A percentile compares a stretch with the other conserved stretches of the same genome.
Conservation (phyloP, 2,329 filamentous ascomycete species). For the Trichoderma koningii region DNA sequence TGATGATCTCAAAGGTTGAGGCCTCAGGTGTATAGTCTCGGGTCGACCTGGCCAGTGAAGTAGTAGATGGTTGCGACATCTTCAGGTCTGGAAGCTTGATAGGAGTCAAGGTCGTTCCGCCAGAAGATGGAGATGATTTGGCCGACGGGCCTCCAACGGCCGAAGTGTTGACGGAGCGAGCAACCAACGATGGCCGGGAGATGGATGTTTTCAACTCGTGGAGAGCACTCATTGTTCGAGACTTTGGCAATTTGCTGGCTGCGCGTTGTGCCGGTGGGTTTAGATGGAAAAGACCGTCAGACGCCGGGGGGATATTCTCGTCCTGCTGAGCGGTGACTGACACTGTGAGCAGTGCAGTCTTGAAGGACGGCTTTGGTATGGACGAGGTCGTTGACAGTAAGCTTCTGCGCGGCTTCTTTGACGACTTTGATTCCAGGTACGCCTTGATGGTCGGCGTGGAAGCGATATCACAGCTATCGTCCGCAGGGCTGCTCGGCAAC, state of each 20-base stretch:
- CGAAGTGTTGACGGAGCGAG: constrained; percentile 30
- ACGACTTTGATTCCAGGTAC: constrained; percentile 19
- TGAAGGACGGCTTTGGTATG: constrained; percentile 26
- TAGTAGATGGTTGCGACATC: constrained; percentile 29
- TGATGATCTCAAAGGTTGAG: constrained; percentile 41
- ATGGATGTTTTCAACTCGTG: constrained; percentile 50
- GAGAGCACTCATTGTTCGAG: constrained; percentile 49
- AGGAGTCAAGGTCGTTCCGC: constrained; percentile 24
- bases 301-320: constrained; percentile 36
- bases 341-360: constrained; percentile 25
- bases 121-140: constrained; percentile 33
- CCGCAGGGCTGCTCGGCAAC: constrained; percentile 36
- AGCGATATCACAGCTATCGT: constrained; percentile 37
- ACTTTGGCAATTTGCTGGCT: constrained; percentile 44
- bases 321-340: constrained; percentile 30
- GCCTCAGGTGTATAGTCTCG: constrained; percentile 28
- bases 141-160: constrained; percentile 27
- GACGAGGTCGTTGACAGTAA: constrained; percentile 28
- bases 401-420: constrained; percentile 30
- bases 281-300: constrained; percentile 13
- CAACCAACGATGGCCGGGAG: constrained; percentile 40
- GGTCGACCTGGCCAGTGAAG: constrained; percentile 29
- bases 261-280: constrained; percentile 1
- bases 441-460: constrained; percentile 32
- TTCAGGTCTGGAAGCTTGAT: constrained; percentile 31